Percentiles rank a stretch among this genome's conserved stretches.
Evolutionary conservation across 306 rosid genomes (phyloP).

Genomic region (Trichosanthes truncata): DNA sequence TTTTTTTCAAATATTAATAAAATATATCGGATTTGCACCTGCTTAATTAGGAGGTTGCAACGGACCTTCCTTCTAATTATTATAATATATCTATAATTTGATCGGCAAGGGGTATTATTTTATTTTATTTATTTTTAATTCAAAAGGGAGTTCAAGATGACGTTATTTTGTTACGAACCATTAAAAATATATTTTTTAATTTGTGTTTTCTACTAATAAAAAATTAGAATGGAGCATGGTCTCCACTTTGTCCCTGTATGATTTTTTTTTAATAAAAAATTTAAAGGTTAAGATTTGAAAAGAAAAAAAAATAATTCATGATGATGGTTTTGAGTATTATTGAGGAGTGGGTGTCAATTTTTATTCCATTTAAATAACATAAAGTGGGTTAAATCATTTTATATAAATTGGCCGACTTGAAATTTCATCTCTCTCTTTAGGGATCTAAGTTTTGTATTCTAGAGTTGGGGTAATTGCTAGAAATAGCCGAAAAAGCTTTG

Average conservation of each 20-base stretch:
- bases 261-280: background rate
- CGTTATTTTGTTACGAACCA: background rate
- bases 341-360: conserved; percentile 1
- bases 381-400: background rate
- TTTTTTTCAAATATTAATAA: background rate
- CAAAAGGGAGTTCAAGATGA: background rate
- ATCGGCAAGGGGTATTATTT: background rate
- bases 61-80: background rate
- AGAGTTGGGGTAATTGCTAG: too few species aligned
- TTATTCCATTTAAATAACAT: background rate
- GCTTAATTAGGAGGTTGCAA: background rate
- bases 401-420: background rate
- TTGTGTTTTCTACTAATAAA: background rate
- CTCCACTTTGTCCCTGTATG: background rate
- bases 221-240: background rate
- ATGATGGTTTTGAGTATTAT: background rate
- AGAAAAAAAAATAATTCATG: background rate
- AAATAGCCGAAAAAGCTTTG: too few species aligned
- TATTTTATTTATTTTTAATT: background rate
- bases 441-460: too few species aligned
- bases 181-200: background rate
- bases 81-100: background rate
- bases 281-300: background rate
- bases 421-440: background rate
- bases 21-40: background rate